Conservation (phyloP, 1,284 basidiomycete genomes). For the Cryptococcus maquisensis region DNA sequence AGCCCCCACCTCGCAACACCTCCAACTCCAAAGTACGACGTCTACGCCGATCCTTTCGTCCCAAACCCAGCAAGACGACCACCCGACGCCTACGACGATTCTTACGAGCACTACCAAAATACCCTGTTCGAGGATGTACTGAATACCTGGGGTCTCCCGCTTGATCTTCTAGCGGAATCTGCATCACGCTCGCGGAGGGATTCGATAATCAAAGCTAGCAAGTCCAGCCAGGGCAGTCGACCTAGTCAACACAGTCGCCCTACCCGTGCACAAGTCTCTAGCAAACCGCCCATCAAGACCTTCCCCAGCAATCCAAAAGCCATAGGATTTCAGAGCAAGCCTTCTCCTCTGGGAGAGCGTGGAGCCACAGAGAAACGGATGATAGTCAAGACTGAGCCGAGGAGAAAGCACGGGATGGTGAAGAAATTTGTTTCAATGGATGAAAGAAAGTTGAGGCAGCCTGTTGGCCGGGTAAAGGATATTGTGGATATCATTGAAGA, state of each 20-base stretch:
- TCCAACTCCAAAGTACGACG: slow-evolving; percentile 2
- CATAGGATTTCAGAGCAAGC: neutral
- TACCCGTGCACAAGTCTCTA: neutral
- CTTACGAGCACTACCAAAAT: slow-evolving; percentile 4
- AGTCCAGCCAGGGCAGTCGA: neutral
- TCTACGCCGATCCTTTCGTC: neutral
- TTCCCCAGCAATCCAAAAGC: neutral
- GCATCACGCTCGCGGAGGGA: neutral
- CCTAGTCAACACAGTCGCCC: neutral
- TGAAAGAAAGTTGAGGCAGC: neutral
- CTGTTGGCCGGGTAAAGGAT: slow-evolving; percentile 11
- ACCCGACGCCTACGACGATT: neutral
- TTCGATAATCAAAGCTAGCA: neutral
- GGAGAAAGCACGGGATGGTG: neutral
- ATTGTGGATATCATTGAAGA: slow-evolving; percentile 10
- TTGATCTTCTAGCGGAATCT: neutral
- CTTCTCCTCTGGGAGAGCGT: neutral
- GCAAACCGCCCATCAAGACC: neutral
- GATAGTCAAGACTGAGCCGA: neutral
- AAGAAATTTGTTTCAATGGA: neutral
- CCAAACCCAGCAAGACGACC: neutral
- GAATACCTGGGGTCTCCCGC: slow-evolving; percentile 11
- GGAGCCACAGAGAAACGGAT: no score
- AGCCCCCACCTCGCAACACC: neutral
- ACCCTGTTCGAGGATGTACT: slow-evolving; percentile 11